phyloP scores from a whole-genome alignment of 2,329 filamentous ascomycete species.

The Phialophora tarda region DNA sequence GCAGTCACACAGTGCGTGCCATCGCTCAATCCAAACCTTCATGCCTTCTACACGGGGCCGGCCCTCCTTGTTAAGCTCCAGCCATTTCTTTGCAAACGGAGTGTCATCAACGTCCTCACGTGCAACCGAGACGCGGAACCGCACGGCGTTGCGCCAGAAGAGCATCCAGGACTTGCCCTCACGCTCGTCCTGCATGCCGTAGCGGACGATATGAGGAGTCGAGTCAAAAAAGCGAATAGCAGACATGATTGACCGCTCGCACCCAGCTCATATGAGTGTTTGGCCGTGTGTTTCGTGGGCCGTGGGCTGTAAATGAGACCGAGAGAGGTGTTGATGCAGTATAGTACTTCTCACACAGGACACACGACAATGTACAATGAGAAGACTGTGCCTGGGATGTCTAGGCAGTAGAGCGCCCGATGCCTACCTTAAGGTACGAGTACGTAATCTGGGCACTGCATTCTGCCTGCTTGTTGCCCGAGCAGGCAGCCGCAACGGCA shows the following conservation, averaged over 20 bases:
- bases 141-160: slow-evolving; percentile 19
- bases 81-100: slow-evolving; percentile 12
- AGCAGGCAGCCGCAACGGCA: not conserved
- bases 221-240: slow-evolving; percentile 24
- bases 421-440: not conserved
- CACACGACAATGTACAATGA: not conserved
- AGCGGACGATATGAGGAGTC: slow-evolving; percentile 24
- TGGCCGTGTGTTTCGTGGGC: not conserved
- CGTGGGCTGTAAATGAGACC: not conserved
- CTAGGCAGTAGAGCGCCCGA: not conserved
- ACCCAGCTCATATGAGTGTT: not conserved
- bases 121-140: slow-evolving; percentile 12
- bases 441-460: not conserved
- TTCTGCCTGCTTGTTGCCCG: not conserved
- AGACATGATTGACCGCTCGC: slow-evolving; percentile 4
- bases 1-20: slow-evolving; percentile 22
- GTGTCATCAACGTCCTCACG: slow-evolving; percentile 17
- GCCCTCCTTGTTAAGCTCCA: not conserved
- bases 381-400: not conserved
- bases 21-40: slow-evolving; percentile 14
- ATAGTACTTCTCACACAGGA: too few species aligned
- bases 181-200: slow-evolving; percentile 25
- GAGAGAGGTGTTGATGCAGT: not conserved
- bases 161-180: slow-evolving; percentile 16
- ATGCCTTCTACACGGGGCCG: not conserved